A percentile compares a stretch with the other conserved stretches of the same genome.
Evolutionary conservation across 108 stramenopile species (phyloP).

Genomic region (Parietichytrium sp.): DNA sequence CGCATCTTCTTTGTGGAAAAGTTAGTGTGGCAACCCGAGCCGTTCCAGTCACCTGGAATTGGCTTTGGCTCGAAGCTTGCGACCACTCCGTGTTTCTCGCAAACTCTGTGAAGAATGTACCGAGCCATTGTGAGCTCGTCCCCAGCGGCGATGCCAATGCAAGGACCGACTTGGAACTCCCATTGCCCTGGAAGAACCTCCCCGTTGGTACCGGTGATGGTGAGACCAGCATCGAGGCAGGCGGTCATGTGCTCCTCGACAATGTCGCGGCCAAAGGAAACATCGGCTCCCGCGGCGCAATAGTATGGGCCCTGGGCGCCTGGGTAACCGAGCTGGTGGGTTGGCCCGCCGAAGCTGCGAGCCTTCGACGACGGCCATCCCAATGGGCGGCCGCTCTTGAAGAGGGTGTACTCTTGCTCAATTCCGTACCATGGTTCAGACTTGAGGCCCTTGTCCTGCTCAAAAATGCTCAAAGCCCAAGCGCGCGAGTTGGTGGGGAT

Average conservation of each 20-base stretch:
- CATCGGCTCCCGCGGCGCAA: conserved; percentile 64
- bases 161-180: conserved; percentile 97
- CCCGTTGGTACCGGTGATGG: conserved; percentile 91
- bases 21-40: conserved; percentile 96
- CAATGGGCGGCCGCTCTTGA: conserved; percentile 77
- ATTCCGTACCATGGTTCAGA: conserved; percentile 73
- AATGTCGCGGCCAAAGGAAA: conserved; percentile 65
- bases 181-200: conserved; percentile 99
- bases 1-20: conserved; percentile 94
- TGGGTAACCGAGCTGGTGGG: conserved; percentile 68
- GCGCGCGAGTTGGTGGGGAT: conserved; percentile 75
- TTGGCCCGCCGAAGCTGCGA: conserved; percentile 4
- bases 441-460: conserved; percentile 61
- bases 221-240: conserved; percentile 89
- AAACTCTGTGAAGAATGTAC: conserved; percentile 91
- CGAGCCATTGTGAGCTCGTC: conserved; percentile 93
- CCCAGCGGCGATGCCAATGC: conserved; percentile 91
- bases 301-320: conserved; percentile 91
- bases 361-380: conserved; percentile 75
- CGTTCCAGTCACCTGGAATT: conserved; percentile 98
- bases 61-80: conserved; percentile 96
- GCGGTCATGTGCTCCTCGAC: conserved; percentile 90
- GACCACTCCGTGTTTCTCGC: conserved; percentile 94
- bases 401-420: conserved; percentile 98
- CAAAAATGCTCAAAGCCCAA: conserved; percentile 71